These are phyloP conservation scores for Sequoia sempervirens DNA, from an alignment of 75 land plant genomes.

Conservation along the genomic window DNA sequence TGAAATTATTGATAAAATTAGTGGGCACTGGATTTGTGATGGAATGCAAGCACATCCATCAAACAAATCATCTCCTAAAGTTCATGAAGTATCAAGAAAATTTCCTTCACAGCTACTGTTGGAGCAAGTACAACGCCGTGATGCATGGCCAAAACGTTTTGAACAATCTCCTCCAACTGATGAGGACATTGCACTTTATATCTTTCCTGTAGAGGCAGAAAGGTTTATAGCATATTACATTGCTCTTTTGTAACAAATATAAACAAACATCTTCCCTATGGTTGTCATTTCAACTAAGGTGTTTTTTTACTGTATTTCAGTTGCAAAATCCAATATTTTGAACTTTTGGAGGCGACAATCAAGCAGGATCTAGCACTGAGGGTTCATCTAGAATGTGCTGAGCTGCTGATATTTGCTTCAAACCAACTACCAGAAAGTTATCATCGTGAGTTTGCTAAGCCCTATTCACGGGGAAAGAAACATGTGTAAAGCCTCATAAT, in stretches of 20 bases:
- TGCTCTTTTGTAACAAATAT: neutral
- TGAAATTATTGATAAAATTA: neutral
- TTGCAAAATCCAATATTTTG: constrained; percentile 11
- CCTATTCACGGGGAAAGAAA: neutral
- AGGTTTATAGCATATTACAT: constrained; percentile 13
- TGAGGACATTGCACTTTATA: constrained; percentile 31
- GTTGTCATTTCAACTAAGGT: neutral
- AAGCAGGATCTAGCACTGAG: constrained; percentile 24
- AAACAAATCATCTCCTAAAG: constrained; percentile 28
- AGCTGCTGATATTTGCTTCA: constrained; percentile 30
- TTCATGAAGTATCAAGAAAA: constrained; percentile 27
- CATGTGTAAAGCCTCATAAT: neutral
- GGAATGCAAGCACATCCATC: constrained; percentile 33
- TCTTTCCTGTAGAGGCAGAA: constrained; percentile 22
- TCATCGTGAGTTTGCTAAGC: constrained; percentile 21
- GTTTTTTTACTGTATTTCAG: constrained; percentile 11
- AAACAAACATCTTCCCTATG: neutral
- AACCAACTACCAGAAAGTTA: constrained; percentile 20
- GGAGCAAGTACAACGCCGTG: constrained; percentile 31
- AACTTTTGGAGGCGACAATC: constrained; percentile 24
- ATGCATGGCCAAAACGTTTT: constrained; percentile 30
- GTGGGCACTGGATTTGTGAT: neutral
- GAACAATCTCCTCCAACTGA: constrained; percentile 23
- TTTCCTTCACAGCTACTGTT: constrained; percentile 25
- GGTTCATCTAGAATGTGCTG: constrained; percentile 27